Evolutionary conservation across 257 asterid species (phyloP).

Genomic region (Salvia rosmarinus): DNA sequence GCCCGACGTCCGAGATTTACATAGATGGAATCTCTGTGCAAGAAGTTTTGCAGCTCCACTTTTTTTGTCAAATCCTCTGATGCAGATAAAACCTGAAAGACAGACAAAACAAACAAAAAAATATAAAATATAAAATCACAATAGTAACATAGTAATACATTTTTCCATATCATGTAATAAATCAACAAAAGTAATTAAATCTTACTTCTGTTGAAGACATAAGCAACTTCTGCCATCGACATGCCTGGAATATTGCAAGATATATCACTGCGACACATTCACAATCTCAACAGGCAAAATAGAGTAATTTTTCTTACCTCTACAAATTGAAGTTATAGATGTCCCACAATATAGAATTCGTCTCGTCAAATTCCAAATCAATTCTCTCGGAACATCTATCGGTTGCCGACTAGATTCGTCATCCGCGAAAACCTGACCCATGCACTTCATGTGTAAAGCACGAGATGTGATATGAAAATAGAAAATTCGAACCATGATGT

Average conservation of each 20-base stretch:
- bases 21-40: slow-evolving; percentile 29
- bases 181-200: background rate
- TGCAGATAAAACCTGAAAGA: slow-evolving; percentile 45
- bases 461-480: too few species aligned
- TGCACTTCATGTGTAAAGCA: too few species aligned
- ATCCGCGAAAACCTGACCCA: slow-evolving; percentile 71
- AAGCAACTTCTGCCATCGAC: slow-evolving; percentile 22
- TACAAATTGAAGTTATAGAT: slow-evolving; percentile 47
- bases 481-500: background rate
- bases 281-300: background rate
- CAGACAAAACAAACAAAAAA: background rate
- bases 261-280: background rate
- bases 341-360: slow-evolving; percentile 54
- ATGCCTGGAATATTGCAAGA: slow-evolving; percentile 42
- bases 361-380: slow-evolving; percentile 40
- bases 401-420: slow-evolving; percentile 53
- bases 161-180: background rate
- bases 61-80: slow-evolving; percentile 37
- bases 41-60: slow-evolving; percentile 33
- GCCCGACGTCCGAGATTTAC: background rate
- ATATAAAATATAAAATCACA: background rate
- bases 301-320: slow-evolving; percentile 41
- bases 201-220: slow-evolving; percentile 36
- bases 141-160: too few species aligned
- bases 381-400: slow-evolving; percentile 44